Conservation (phyloP, 2,329 filamentous ascomycete species). For the Incumbomyces lentus region DNA sequence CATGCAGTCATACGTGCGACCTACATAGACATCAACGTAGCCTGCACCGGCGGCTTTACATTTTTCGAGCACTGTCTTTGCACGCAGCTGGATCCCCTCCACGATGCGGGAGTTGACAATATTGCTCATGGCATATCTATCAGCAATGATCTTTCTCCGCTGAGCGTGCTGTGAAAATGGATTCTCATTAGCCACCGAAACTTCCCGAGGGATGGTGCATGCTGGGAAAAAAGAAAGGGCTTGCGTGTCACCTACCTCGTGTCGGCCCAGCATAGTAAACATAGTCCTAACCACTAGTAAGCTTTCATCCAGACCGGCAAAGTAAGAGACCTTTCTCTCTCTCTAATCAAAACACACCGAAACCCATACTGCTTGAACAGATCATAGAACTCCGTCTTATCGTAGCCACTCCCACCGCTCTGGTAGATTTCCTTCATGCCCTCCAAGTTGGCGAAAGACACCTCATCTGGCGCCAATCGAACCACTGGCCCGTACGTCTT, state of each 20-base stretch:
- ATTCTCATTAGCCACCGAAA: neutral
- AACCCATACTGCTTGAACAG: slow-evolving; percentile 27
- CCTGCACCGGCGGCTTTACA: slow-evolving; percentile 38
- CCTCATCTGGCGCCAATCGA: slow-evolving; percentile 32
- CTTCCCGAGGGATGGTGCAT: neutral
- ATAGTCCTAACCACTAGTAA: no score
- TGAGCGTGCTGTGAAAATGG: slow-evolving; percentile 39
- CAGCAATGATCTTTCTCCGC: slow-evolving; percentile 53
- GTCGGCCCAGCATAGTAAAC: no score
- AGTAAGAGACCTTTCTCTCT: no score
- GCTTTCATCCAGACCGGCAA: no score
- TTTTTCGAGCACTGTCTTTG: slow-evolving; percentile 44
- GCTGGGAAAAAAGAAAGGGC: no score
- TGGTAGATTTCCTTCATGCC: slow-evolving; percentile 37
- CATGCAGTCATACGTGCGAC: slow-evolving; percentile 27
- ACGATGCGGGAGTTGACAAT: slow-evolving; percentile 48
- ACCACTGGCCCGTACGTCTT: slow-evolving; percentile 30
- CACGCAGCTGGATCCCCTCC: slow-evolving; percentile 48
- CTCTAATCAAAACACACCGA: slow-evolving; percentile 5
- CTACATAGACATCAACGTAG: slow-evolving; percentile 26
- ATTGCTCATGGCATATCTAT: slow-evolving; percentile 60
- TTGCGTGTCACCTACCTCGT: no score
- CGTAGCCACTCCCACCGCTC: neutral
- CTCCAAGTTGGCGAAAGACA: slow-evolving; percentile 31
- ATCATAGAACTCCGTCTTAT: slow-evolving; percentile 29